Base-by-base conservation (phyloP, 345 rosid species). In the Populus alba region DNA sequence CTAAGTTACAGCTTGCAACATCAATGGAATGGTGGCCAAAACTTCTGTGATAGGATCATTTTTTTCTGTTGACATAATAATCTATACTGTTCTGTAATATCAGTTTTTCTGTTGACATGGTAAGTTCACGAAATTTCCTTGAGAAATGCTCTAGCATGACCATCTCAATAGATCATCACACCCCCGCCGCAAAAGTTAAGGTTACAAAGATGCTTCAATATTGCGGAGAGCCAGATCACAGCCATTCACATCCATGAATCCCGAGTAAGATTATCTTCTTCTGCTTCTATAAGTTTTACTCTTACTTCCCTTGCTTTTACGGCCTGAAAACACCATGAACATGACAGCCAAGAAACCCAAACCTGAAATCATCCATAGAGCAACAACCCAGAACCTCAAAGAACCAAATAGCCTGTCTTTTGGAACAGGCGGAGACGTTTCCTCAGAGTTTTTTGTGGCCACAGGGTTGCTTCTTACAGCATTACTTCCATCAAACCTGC, bases 351-450 rank as follows among this genome's bases (percentile, higher is more conserved):
- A 65, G 82, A 96, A 92, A 49, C 94, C 98, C 70, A 91, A 75
- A 7, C 97, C 95, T 23, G 95, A 92, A 15, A 90, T 68, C 67
- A 86, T 83, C 98, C 99, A 94, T 51, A 92, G 59, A 7, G 84
- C 80, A 1, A 96, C 86, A 81, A 89, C 82, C 99, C 99, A 94
- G 74, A 90, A 53, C 82, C 86, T 89, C 78, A 91, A 87, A 77
- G 92, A 81, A 81, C 89, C 81, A 76, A 92, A 89, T 15, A 81
- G 78, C 67, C 91, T 90, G 43, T 93, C 93, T 3, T 70, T 77
- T 59, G 25, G 76, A 0, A 66, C 75, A 49, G 87, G 82, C 62
- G 68, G 70, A 62, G 79, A 77, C 57, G 89, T 78, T 41, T 84
- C 85, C 85, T 79, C 79, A 1, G 82, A 51, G 51, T 84, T 80